Evolutionary conservation across 192 early-diverging fungal genomes (phyloP), one percentile per base, ranked within the genome.

Genomic region (Backusella westeae): DNA sequence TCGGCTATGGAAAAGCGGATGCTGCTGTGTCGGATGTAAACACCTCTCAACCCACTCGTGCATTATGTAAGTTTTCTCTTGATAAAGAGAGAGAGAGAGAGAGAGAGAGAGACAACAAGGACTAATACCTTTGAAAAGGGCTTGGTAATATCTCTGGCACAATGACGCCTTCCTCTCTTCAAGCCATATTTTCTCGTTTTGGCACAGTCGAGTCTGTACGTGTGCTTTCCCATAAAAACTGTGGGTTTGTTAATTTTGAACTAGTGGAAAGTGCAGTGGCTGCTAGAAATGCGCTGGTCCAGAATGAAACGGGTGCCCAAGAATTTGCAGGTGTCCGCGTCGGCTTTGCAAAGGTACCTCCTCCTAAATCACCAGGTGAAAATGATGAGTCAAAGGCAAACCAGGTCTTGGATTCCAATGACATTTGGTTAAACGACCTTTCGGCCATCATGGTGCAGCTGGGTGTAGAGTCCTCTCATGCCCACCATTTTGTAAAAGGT

Each of bases 211-310:
- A 98, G 79, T 97, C 96, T 32, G 93, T 94, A 23, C 91, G 97
- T 6, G 96, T 99, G 1, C 77, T 99, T 75, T 94, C 95, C 15
- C 95, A 96, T 84, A 99, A 99, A 77, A 96, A 93, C 78, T 97
- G 97, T 81, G 97, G 96, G 5, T 98, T 98, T 83, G 94, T 99
- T 75, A 98, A 98, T 83, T 99, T 97, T 86, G 90, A 91, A 49
- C 87, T 84, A 56, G 85, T 96, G 67, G 95, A 96, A 38, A 93
- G 96, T 77, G 96, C 97, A 2, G 92, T 97, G 72, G 85, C 90
- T 38, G 97, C 96, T 26, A 93, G 93, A 70, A 89, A 93, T 72
- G 89, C 88, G 21, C 91, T 97, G 89, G 93, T 96, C 80, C 95
- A 94, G 38, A 93, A 94, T 75, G 92, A 96, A 70, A 86, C 96